A percentile compares a stretch with the other conserved stretches of the same genome.
Conservation (phyloP, 805 yeast genomes). For the Kodamaea hsintzibuensis region DNA sequence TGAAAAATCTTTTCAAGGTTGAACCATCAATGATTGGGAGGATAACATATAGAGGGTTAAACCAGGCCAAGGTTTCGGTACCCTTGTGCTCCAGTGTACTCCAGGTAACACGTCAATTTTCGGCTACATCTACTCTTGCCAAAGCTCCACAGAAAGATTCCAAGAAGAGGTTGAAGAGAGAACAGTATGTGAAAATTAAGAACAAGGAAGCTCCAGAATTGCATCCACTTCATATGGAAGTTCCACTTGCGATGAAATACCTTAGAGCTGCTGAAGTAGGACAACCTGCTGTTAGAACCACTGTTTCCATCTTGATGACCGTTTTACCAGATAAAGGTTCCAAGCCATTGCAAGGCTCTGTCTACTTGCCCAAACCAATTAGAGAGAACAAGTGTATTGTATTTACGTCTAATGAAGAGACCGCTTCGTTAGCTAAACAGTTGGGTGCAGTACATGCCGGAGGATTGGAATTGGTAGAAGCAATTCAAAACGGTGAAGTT, state of each 20-base stretch:
- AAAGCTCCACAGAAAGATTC: conserved; percentile 17
- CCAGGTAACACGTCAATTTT: conserved; percentile 8
- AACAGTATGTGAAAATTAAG: conserved; percentile 24
- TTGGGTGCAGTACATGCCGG: conserved; percentile 70
- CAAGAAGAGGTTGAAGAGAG: conserved; percentile 23
- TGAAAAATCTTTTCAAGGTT: not conserved
- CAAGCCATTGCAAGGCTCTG: conserved; percentile 68
- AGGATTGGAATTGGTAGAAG: conserved; percentile 66
- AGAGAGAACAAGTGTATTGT: conserved; percentile 66
- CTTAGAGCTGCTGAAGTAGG: conserved; percentile 92
- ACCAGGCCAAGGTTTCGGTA: not conserved
- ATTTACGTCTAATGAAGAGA: conserved; percentile 59
- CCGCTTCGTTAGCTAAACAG: conserved; percentile 51
- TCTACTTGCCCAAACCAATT: conserved; percentile 71
- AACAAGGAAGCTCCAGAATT: conserved; percentile 32
- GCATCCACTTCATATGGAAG: conserved; percentile 68
- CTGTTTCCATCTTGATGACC: conserved; percentile 61
- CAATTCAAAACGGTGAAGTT: conserved; percentile 52
- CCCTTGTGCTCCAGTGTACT: not conserved
- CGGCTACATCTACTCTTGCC: conserved; percentile 5
- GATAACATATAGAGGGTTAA: not conserved
- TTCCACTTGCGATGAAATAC: conserved; percentile 72
- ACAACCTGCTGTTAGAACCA: conserved; percentile 66
- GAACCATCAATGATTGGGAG: conserved; percentile 7
- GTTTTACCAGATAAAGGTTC: conserved; percentile 76